Evolutionary conservation across 2,329 filamentous ascomycete species (phyloP).

Genomic region (Apiospora malaysiana): DNA sequence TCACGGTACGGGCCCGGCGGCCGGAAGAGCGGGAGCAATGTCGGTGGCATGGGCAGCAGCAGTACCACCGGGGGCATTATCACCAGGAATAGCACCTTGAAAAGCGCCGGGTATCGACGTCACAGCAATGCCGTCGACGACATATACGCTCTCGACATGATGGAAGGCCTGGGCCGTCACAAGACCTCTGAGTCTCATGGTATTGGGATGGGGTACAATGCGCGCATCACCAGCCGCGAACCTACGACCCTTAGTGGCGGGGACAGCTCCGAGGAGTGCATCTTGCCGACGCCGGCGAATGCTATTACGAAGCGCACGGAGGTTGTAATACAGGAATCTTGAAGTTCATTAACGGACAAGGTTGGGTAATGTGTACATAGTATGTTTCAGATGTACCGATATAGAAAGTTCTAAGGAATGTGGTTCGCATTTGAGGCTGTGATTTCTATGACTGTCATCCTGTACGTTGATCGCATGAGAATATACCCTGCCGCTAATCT

Average conservation of each 20-base stretch:
- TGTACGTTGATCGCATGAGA: too few species aligned
- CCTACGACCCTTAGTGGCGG: not conserved
- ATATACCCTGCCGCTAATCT: too few species aligned
- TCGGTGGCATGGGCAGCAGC: conserved; percentile 2
- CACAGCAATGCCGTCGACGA: not conserved
- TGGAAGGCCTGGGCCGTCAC: not conserved
- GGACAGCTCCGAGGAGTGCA: conserved; percentile 25
- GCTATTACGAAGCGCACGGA: conserved; percentile 21
- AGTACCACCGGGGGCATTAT: not conserved
- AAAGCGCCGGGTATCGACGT: not conserved
- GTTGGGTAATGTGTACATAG: not conserved
- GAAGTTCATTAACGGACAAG: not conserved
- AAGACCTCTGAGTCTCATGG: not conserved
- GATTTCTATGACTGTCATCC: too few species aligned
- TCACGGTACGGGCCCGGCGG: conserved; percentile 4
- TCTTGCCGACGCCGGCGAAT: conserved; percentile 19
- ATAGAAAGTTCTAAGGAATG: too few species aligned
- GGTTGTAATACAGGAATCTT: conserved; percentile 12
- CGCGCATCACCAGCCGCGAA: not conserved
- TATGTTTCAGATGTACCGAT: too few species aligned
- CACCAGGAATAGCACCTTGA: not conserved
- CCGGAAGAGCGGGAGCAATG: conserved; percentile 5
- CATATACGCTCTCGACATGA: not conserved
- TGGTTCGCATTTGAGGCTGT: too few species aligned
- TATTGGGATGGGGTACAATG: conserved; percentile 1